Base-by-base conservation (phyloP, 129 eudicot species). In the Pittosporum tobira region DNA sequence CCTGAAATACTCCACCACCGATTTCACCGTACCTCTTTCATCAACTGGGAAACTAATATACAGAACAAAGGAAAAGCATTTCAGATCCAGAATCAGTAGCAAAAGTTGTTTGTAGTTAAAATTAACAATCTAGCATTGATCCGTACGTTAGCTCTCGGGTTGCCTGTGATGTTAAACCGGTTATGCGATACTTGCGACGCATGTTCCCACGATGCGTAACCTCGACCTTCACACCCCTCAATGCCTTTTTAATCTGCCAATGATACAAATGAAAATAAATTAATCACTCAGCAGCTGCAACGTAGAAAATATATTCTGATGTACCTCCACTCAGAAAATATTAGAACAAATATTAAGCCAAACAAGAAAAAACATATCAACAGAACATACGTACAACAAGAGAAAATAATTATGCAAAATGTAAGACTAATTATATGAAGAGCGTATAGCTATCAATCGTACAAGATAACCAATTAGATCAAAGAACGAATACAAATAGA, bases 191-290 rank as follows among this genome's bases (percentile, higher is more conserved):
- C 55, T 88, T 88, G 61, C 96, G 49, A 3, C 96, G 78, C 90
- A 84, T 84, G 50, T 81, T 79, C 29, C 96, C 96, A 25, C 96
- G 87, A 66, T 88, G 96, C 27, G 96, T 88, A 61, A 88, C 96
- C 75, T 88, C 96, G 58, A 85, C 96, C 68, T 84, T 88, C 16
- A 88, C 90, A 28, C 96, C 96, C 56, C 96, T 74, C 21, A 88
- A 65, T n/a, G 96, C 96, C 73, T 84, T 88, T 68, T 88, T 88
- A 13, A 88, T 88, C 96, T 88, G 70, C 26, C 16, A 18, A 0
- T 68, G 21, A 15, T 1, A 31, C 25, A 66, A 57, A 37, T 37
- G 3, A 58, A 12, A 13, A 6, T 1, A 55, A 21, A 45, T 18
- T n/a, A 3, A 45, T 55, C 44, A 31, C n/a, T 16, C 3, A 3